phyloP scores from a whole-genome alignment of 2,329 filamentous ascomycete genomes.

The Pleomassaria siparia region DNA sequence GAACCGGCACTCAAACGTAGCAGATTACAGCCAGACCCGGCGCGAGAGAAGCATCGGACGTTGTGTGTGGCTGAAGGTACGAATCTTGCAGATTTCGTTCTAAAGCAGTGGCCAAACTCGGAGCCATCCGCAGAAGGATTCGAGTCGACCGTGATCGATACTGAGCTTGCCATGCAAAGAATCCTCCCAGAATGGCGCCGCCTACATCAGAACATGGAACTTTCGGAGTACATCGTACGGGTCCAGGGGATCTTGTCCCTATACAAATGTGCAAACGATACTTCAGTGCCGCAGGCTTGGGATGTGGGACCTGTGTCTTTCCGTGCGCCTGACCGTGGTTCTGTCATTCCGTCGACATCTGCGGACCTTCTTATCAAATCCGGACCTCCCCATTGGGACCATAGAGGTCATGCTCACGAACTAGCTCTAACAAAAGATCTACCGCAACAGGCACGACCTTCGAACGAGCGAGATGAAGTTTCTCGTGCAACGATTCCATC shows the following conservation, averaged over 20 bases:
- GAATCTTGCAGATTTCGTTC: constrained; percentile 42
- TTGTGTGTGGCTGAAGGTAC: constrained; percentile 38
- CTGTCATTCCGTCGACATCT: constrained; percentile 12
- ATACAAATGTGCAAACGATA: constrained; percentile 19
- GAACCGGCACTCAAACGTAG: background rate
- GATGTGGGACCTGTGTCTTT: constrained; percentile 13
- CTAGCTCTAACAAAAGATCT: background rate
- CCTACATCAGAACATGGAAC: constrained; percentile 48
- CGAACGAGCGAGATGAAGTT: background rate
- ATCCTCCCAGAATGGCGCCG: constrained; percentile 52
- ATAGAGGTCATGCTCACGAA: background rate
- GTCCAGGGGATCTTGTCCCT: constrained; percentile 46
- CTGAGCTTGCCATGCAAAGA: constrained; percentile 38
- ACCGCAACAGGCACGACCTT: background rate
- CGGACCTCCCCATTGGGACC: constrained; percentile 1
- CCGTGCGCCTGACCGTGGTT: constrained; percentile 13
- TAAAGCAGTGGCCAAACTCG: constrained; percentile 36
- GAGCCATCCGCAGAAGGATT: constrained; percentile 35
- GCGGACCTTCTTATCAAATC: constrained; percentile 10
- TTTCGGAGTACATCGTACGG: constrained; percentile 46
- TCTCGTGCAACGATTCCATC: constrained; percentile 1
- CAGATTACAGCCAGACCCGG: background rate
- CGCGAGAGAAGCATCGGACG: constrained; percentile 13
- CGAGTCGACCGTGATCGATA: constrained; percentile 36
- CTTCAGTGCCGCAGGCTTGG: constrained; percentile 10